Evolutionary conservation across 73 alveolate genomes (phyloP).

Genomic region (Effrenium voratum): DNA sequence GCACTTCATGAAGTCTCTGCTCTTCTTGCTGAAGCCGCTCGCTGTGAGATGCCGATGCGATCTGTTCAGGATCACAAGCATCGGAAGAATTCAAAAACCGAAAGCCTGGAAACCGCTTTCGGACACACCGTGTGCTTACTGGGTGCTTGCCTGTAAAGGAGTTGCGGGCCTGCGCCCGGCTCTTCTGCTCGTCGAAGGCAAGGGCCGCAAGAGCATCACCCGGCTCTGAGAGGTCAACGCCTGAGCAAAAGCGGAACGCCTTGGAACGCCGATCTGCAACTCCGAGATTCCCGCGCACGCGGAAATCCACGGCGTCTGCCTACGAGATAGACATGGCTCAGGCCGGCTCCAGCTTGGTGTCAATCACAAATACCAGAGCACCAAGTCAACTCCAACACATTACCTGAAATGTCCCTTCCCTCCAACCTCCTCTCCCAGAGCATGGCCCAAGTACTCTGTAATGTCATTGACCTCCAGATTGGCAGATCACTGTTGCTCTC

Average conservation of each 20-base stretch:
- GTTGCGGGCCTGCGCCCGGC: slow-evolving; percentile 76
- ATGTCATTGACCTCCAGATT: slow-evolving; percentile 43
- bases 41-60: slow-evolving; percentile 25
- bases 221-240: slow-evolving; percentile 76
- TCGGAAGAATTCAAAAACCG: background rate
- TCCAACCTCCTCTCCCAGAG: slow-evolving; percentile 52
- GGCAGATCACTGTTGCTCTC: background rate
- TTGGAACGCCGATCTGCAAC: background rate
- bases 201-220: slow-evolving; percentile 71
- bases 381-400: background rate
- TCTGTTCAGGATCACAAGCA: no score
- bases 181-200: slow-evolving; percentile 62
- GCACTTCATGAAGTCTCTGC: slow-evolving; percentile 40
- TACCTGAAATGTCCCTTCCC: background rate
- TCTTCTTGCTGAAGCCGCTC: slow-evolving; percentile 70
- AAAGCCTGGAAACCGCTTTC: background rate
- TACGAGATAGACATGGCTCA: background rate
- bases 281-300: background rate
- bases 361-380: background rate
- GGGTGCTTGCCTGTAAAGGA: no score
- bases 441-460: slow-evolving; percentile 40
- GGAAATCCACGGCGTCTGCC: slow-evolving; percentile 4
- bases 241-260: background rate
- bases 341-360: background rate
- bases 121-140: background rate